phyloP scores from a whole-genome alignment of 495 filamentous ascomycete species.

The Neurospora sp. region DNA sequence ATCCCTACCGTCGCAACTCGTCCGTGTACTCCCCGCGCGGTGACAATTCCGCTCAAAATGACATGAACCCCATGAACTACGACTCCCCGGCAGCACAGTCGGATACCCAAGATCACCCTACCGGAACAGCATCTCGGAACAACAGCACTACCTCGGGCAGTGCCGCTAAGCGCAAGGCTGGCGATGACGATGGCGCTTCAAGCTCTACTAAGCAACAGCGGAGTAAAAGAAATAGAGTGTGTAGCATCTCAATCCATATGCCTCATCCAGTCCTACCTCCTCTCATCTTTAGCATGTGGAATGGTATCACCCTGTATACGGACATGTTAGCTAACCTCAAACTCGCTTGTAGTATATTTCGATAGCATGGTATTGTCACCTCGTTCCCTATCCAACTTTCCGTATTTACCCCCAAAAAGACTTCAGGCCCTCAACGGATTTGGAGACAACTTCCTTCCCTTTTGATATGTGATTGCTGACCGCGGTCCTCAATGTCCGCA shows the following conservation, averaged over 20 bases:
- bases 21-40: slow-evolving; percentile 23
- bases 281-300: background rate
- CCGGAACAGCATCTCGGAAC: slow-evolving; percentile 18
- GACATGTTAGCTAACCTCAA: background rate
- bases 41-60: slow-evolving; percentile 25
- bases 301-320: background rate
- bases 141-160: slow-evolving; percentile 6
- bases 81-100: slow-evolving; percentile 2
- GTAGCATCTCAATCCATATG: slow-evolving; percentile 1
- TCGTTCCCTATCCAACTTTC: background rate
- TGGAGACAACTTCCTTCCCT: background rate
- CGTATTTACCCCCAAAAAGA: background rate
- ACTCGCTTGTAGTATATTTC: slow-evolving; percentile 59
- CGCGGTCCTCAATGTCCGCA: slow-evolving; percentile 14
- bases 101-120: background rate
- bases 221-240: slow-evolving; percentile 50
- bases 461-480: background rate
- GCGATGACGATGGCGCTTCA: slow-evolving; percentile 23
- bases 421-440: background rate
- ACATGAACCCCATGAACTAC: background rate
- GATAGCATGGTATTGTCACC: slow-evolving; percentile 66
- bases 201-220: slow-evolving; percentile 36
- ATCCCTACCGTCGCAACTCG: slow-evolving; percentile 8
- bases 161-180: slow-evolving; percentile 4
- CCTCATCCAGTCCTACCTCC: background rate